These are phyloP conservation scores for Cytospora leucostoma DNA, from an alignment of 2,329 filamentous ascomycete species.

Conservation along the genomic window DNA sequence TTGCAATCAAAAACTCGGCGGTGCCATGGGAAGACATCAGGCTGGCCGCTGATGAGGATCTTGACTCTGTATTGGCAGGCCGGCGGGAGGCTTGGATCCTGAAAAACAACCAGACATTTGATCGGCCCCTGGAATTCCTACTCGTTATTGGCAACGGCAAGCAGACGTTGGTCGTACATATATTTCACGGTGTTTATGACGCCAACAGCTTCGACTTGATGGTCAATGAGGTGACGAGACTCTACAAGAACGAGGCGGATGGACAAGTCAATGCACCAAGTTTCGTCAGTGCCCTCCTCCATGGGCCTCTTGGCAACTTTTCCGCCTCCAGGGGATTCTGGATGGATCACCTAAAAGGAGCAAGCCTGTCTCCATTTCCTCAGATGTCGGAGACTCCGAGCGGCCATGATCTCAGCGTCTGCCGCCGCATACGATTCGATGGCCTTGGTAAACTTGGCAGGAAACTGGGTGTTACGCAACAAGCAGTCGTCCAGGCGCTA, in stretches of 20 bases:
- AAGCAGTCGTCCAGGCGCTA: conserved; percentile 73
- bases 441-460: conserved; percentile 56
- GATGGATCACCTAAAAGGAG: conserved; percentile 54
- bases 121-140: conserved; percentile 54
- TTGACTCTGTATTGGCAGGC: conserved; percentile 39
- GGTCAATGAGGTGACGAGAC: conserved; percentile 55
- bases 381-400: conserved; percentile 23
- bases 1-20: conserved; percentile 52
- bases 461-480: conserved; percentile 70
- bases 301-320: conserved; percentile 65
- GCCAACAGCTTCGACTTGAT: conserved; percentile 74
- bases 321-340: conserved; percentile 61
- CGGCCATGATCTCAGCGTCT: conserved; percentile 29
- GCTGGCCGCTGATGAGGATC: conserved; percentile 33
- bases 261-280: conserved; percentile 43
- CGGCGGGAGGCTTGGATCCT: conserved; percentile 54
- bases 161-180: conserved; percentile 59
- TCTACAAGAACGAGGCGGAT: conserved; percentile 29
- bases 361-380: conserved; percentile 32
- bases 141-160: conserved; percentile 37
- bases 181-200: conserved; percentile 89
- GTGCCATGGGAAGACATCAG: conserved; percentile 48
- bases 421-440: conserved; percentile 40
- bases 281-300: conserved; percentile 67
- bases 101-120: conserved; percentile 51